Conservation (phyloP, 2,329 filamentous ascomycete species). For the Drechmeria coniospora region DNA sequence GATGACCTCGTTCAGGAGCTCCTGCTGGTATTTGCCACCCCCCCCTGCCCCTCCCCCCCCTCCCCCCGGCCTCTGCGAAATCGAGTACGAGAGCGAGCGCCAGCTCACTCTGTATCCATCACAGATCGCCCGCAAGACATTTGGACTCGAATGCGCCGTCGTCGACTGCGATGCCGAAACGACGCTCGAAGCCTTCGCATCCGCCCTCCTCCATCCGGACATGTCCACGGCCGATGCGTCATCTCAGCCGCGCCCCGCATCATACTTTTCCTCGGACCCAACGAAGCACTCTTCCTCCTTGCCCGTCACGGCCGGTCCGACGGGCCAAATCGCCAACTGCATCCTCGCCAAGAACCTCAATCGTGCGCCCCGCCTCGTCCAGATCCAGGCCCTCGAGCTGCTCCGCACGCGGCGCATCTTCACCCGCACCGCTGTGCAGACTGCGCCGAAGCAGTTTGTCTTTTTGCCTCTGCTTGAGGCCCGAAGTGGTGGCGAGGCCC, state of each 20-base stretch:
- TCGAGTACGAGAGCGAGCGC: background rate
- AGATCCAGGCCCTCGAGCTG: conserved; percentile 67
- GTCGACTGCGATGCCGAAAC: conserved; percentile 59
- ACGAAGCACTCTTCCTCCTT: conserved; percentile 8
- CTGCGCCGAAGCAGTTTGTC: conserved; percentile 63
- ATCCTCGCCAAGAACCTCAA: conserved; percentile 73
- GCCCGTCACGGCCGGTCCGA: conserved; percentile 10
- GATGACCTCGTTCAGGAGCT: conserved; percentile 61
- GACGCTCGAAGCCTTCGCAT: conserved; percentile 67
- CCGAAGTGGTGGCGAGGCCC: conserved; percentile 27
- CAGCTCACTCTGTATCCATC: background rate
- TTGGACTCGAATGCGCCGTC: conserved; percentile 54
- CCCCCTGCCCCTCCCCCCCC: background rate
- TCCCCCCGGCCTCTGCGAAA: background rate
- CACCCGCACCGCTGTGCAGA: conserved; percentile 57
- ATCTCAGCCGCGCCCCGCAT: conserved; percentile 12
- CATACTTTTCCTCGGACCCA: conserved; percentile 19
- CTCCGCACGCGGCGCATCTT: conserved; percentile 67
- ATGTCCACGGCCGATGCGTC: conserved; percentile 8
- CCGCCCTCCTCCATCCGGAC: conserved; percentile 42
- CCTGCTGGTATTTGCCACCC: conserved; percentile 35
- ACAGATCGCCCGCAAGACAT: conserved; percentile 53
- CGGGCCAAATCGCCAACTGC: conserved; percentile 55
- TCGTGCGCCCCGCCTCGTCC: conserved; percentile 54
- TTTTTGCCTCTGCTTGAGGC: conserved; percentile 57